Percentiles rank a stretch among this genome's conserved stretches.
These are phyloP conservation scores for Fusarium domesticum DNA, from an alignment of 2,329 filamentous ascomycete genomes.

Conservation along the genomic window DNA sequence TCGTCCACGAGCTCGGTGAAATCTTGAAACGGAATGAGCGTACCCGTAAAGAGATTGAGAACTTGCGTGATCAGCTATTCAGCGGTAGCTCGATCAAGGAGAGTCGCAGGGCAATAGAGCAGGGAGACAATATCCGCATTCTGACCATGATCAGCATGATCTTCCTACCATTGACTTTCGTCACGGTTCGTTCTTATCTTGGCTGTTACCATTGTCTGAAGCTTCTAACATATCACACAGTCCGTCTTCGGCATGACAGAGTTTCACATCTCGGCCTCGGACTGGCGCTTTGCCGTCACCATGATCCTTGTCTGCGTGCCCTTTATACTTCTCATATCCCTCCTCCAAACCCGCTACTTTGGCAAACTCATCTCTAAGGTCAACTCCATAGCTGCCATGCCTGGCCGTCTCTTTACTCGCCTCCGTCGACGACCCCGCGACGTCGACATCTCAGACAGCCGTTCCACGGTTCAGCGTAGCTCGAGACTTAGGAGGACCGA, in stretches of 20 bases:
- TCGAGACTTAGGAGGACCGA: conserved; percentile 4
- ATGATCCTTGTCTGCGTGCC: conserved; percentile 63
- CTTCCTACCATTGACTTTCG: conserved; percentile 60
- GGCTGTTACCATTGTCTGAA: not conserved
- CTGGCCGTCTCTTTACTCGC: conserved; percentile 4
- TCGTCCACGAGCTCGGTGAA: conserved; percentile 47
- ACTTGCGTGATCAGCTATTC: conserved; percentile 60
- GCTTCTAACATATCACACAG: conserved; percentile 15
- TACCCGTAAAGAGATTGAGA: conserved; percentile 53
- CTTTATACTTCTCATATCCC: conserved; percentile 46
- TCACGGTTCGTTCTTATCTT: conserved; percentile 41
- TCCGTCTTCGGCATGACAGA: conserved; percentile 55
- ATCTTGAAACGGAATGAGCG: conserved; percentile 52
- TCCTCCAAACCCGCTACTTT: conserved; percentile 44
- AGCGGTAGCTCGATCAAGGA: conserved; percentile 62
- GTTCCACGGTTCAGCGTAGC: conserved; percentile 11
- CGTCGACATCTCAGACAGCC: conserved; percentile 20
- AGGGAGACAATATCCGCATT: conserved; percentile 60
- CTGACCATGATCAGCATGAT: conserved; percentile 60
- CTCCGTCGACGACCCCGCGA: conserved; percentile 14
- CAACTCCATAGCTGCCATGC: conserved; percentile 4
- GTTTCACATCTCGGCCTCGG: conserved; percentile 40
- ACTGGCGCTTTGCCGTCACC: conserved; percentile 50
- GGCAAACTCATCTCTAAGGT: conserved; percentile 28
- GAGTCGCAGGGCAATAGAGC: conserved; percentile 58